Evolutionary conservation across 2,329 filamentous ascomycete genomes (phyloP), one percentile per base, ranked within the genome.

Genomic region (Diaporthe australafricana): DNA sequence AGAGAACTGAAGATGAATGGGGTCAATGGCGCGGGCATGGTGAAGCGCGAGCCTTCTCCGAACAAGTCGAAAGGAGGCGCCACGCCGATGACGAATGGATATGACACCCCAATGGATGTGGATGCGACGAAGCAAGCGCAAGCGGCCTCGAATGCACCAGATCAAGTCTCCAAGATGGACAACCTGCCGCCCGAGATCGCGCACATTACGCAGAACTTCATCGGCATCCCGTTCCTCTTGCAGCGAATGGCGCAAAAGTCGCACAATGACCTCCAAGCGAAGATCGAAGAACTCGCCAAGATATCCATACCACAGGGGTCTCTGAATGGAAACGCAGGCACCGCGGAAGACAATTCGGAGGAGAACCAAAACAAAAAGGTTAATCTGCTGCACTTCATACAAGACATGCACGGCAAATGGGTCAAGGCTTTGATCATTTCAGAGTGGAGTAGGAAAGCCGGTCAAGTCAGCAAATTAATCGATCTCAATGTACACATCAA

Each of bases 391-490:
- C 90, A 93, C 53, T 97, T 96, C 83, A 91, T 93, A 11, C 92
- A 96, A 79, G 89, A 91, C 27, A 90, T 93, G 78, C 92, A 98
- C 78, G 91, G 92, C 38, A 94, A 94, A 83, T 98, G 97, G 86
- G 94, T 97, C 80, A 98, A 99, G 83, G 89, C 95, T 9, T 87
- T 98, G 25, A 94, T 99, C 27, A 91, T 99, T 57, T 91, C 93
- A 1, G 93, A 96, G 82, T 99, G 96, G 96, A 94, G 93, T 79
- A 89, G 93, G 78, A 92, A 93, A 80, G 91, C 92, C 42, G 87
- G 90, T 48, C 90, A 93, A 76, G 93, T 98, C 76, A 93, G 92
- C 83, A 94, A 93, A 81, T 87, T 98, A 73, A 97, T 98, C 75
- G 95, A 98, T 78, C 84, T 99, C 75, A 93, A 93, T 79, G 87